Evolutionary conservation across 1,284 basidiomycete species (phyloP).

Genomic region (Heterobasidion occidentale): DNA sequence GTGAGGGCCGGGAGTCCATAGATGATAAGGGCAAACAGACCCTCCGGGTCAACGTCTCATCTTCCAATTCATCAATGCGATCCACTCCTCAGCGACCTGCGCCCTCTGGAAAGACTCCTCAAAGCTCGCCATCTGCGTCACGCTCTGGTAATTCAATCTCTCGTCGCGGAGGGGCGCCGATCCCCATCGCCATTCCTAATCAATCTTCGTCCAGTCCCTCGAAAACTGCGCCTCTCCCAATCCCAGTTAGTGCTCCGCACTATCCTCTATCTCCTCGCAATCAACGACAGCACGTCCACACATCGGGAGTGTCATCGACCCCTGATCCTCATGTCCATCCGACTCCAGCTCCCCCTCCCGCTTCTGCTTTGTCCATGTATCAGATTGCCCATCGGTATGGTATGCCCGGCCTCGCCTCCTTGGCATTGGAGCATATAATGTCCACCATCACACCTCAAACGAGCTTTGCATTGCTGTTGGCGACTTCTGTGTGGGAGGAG

Average conservation of each 20-base stretch:
- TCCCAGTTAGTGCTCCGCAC: conserved; percentile 28
- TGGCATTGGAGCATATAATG: conserved; percentile 74
- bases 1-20: conserved; percentile 10
- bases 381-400: conserved; percentile 76
- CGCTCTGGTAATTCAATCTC: conserved; percentile 10
- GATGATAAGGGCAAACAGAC: conserved; percentile 11
- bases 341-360: conserved; percentile 50
- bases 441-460: conserved; percentile 62
- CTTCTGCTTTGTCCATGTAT: conserved; percentile 73
- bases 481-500: conserved; percentile 59
- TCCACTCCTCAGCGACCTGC: conserved; percentile 4
- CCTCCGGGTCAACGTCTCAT: conserved; percentile 6
- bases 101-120: conserved; percentile 5
- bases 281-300: conserved; percentile 24
- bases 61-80: conserved; percentile 4
- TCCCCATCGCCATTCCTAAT: conserved; percentile 15
- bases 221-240: conserved; percentile 33
- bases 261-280: conserved; percentile 41
- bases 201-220: conserved; percentile 19
- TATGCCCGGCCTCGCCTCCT: conserved; percentile 54
- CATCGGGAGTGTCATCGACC: conserved; percentile 19
- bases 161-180: conserved; percentile 11
- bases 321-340: conserved; percentile 76
- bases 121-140: conserved; percentile 4
- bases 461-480: conserved; percentile 68